A percentile compares a stretch with the other conserved stretches of the same genome.
Conservation (phyloP, 345 rosid genomes). For the Stellera chamaejasme region DNA sequence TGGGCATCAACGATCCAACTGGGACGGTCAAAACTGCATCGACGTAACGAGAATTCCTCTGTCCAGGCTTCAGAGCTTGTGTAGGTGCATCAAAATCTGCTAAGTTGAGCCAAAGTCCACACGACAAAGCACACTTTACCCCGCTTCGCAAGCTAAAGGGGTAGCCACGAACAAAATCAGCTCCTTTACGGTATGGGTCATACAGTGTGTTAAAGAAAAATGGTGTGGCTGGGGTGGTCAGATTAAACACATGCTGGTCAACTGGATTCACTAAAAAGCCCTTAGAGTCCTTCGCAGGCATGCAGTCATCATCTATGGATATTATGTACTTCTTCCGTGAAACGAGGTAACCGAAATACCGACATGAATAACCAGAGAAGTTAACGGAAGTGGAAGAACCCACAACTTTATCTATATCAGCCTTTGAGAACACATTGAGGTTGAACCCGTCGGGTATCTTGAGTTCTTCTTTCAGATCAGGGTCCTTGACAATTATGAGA, state of each 20-base stretch:
- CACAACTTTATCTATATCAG: conserved; percentile 56
- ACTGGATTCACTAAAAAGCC: conserved; percentile 70
- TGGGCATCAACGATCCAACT: conserved; percentile 44
- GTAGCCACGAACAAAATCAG: conserved; percentile 95
- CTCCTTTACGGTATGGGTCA: conserved; percentile 74
- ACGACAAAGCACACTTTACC: conserved; percentile 71
- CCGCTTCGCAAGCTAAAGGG: conserved; percentile 90
- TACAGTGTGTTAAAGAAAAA: conserved; percentile 92
- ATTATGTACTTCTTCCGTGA: conserved; percentile 77
- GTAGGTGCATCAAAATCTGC: conserved; percentile 97
- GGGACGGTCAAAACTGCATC: conserved; percentile 91
- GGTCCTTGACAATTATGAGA: conserved; percentile 85
- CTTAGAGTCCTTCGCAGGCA: conserved; percentile 64
- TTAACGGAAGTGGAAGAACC: conserved; percentile 45
- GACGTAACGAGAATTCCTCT: conserved; percentile 63
- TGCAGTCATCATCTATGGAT: conserved; percentile 79
- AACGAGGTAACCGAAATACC: conserved; percentile 81
- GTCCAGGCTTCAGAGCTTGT: conserved; percentile 79
- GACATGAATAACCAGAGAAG: conserved; percentile 86
- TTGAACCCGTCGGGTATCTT: conserved; percentile 78
- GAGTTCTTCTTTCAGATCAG: conserved; percentile 83
- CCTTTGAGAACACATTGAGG: conserved; percentile 48
- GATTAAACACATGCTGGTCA: conserved; percentile 67
- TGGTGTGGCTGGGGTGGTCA: conserved; percentile 82
- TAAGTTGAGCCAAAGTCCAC: conserved; percentile 92